Evolutionary conservation across 495 filamentous ascomycete species (phyloP).

Genomic region (Penicillium egyptiacum): DNA sequence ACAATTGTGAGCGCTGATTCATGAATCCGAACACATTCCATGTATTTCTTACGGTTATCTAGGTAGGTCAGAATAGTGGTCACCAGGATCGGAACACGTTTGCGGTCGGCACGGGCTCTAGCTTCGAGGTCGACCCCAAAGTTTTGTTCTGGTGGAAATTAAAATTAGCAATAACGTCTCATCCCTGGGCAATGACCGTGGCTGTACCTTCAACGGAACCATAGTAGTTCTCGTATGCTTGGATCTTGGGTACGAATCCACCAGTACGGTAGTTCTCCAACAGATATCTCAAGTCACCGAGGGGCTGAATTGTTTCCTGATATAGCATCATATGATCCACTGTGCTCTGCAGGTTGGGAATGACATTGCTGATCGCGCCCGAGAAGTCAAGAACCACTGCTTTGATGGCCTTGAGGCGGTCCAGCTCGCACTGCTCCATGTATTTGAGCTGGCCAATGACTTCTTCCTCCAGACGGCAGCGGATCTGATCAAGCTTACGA

Average conservation of each 20-base stretch:
- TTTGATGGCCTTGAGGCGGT: slow-evolving; percentile 96
- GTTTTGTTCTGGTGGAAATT: slow-evolving; percentile 69
- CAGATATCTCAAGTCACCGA: slow-evolving; percentile 88
- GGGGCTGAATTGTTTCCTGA: slow-evolving; percentile 94
- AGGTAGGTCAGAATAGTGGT: slow-evolving; percentile 92
- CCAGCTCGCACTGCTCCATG: slow-evolving; percentile 96
- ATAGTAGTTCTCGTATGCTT: slow-evolving; percentile 98
- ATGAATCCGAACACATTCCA: background rate
- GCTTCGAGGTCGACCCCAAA: slow-evolving; percentile 98
- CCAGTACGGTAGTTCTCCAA: slow-evolving; percentile 98
- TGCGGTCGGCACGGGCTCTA: slow-evolving; percentile 86
- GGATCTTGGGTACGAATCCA: slow-evolving; percentile 85
- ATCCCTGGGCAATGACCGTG: background rate
- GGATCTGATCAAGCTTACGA: slow-evolving; percentile 79
- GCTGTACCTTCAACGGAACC: slow-evolving; percentile 79
- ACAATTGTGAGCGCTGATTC: slow-evolving; percentile 8
- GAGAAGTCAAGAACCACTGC: slow-evolving; percentile 97
- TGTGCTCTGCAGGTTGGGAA: slow-evolving; percentile 89
- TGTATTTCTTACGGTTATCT: slow-evolving; percentile 66
- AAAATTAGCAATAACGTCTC: slow-evolving; percentile 24
- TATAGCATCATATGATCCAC: slow-evolving; percentile 99
- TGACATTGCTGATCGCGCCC: slow-evolving; percentile 96
- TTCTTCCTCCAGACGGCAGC: slow-evolving; percentile 91
- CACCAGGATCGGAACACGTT: slow-evolving; percentile 89
- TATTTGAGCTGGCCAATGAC: slow-evolving; percentile 90